phyloP scores from a whole-genome alignment of 257 asterid genomes.

The Ligustrum vulgare region DNA sequence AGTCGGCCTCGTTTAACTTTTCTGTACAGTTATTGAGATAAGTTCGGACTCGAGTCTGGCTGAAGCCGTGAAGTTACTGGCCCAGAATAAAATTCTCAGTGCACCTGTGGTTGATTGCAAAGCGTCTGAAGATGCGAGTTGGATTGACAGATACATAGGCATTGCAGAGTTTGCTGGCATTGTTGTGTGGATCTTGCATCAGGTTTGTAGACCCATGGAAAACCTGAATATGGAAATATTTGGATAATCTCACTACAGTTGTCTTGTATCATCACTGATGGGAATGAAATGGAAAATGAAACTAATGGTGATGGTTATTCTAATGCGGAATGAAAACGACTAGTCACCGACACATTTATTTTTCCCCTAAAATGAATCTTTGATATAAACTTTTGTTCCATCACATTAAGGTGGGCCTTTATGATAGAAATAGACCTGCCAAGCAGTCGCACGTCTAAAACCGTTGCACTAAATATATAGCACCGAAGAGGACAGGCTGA shows the following conservation, averaged over 20 bases:
- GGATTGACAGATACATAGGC: constrained; percentile 96
- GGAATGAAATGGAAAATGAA: background rate
- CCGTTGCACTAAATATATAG: background rate
- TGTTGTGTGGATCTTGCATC: constrained; percentile 93
- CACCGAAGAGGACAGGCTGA: background rate
- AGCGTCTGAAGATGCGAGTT: constrained; percentile 92
- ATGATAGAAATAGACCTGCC: too few species aligned
- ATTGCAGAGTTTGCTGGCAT: constrained; percentile 96
- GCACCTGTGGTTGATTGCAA: constrained; percentile 88
- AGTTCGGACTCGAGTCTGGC: constrained; percentile 78
- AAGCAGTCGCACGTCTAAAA: background rate
- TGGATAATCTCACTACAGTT: constrained; percentile 2
- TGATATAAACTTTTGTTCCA: background rate
- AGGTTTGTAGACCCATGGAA: constrained; percentile 44
- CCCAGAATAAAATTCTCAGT: constrained; percentile 69
- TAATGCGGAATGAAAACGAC: background rate
- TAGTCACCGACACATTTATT: background rate
- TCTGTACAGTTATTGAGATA: constrained; percentile 69
- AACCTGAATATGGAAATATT: background rate
- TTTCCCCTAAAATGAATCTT: too few species aligned
- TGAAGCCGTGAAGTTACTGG: constrained; percentile 80
- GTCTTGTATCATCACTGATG: constrained; percentile 2
- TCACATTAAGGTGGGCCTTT: background rate
- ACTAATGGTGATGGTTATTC: background rate
- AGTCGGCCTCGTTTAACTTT: background rate